Conservation (phyloP, 2,329 filamentous ascomycete species). For the Passalora sequoiae region DNA sequence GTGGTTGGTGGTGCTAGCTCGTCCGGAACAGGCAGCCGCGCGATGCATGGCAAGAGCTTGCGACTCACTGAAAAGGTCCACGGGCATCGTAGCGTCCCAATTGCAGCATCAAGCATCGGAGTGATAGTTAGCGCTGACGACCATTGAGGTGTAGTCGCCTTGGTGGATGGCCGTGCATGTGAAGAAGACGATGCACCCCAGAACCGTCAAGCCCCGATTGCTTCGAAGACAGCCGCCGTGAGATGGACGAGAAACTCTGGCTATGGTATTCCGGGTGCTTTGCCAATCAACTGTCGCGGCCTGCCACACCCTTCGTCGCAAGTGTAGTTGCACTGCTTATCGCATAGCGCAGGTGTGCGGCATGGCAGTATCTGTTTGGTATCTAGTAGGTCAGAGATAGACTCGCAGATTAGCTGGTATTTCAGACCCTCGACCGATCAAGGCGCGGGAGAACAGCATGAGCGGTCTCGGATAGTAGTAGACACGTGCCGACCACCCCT, state of each 20-base stretch:
- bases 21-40: too few relatives aligned
- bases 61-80: too few relatives aligned
- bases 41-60: too few relatives aligned
- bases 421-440: not conserved
- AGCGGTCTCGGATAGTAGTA: not conserved
- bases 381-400: slow-evolving; percentile 5
- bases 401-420: slow-evolving; percentile 2
- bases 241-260: not conserved
- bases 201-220: not conserved
- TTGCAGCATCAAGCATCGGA: too few relatives aligned
- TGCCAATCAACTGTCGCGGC: slow-evolving; percentile 3
- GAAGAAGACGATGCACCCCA: slow-evolving; percentile 2
- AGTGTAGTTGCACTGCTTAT: slow-evolving; percentile 4
- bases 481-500: not conserved
- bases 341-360: slow-evolving; percentile 3
- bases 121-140: not conserved
- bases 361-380: not conserved
- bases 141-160: not conserved
- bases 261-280: not conserved
- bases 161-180: slow-evolving; percentile 1
- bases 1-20: too few relatives aligned
- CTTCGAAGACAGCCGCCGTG: not conserved
- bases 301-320: slow-evolving; percentile 2
- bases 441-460: not conserved
- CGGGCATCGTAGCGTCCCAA: too few relatives aligned